These are phyloP conservation scores for Tetrahymena thermophila DNA, from an alignment of 73 alveolate genomes.

Conservation along the genomic window DNA sequence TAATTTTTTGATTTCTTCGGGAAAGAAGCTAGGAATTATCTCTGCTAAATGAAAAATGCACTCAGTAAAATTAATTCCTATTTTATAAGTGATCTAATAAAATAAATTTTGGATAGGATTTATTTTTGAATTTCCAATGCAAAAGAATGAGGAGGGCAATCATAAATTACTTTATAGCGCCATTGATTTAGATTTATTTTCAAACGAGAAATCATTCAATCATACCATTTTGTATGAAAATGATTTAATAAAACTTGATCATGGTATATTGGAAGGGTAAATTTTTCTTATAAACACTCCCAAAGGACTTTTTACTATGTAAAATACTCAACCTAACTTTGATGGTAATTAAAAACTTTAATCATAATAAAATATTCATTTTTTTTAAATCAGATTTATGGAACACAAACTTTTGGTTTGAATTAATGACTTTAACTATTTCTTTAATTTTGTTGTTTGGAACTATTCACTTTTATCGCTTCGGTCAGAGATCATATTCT, in stretches of 20 bases:
- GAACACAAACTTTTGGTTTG: not conserved
- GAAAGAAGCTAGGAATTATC: not conserved
- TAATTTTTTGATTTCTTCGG: not conserved
- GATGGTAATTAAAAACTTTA: not conserved
- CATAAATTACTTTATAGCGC: not conserved
- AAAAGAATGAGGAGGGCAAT: not conserved
- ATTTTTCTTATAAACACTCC: not conserved
- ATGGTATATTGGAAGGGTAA: not conserved
- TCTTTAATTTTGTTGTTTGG: not conserved
- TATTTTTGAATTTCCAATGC: not conserved
- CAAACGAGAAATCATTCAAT: not conserved
- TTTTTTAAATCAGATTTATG: not conserved
- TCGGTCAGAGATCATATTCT: not conserved
- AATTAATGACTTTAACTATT: not conserved
- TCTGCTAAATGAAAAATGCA: not conserved
- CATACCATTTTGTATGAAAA: not conserved
- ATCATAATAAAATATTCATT: not conserved
- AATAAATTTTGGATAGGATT: not conserved
- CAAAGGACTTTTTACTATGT: not conserved
- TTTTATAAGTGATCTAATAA: not conserved
- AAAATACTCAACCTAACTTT: not conserved
- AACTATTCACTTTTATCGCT: not conserved
- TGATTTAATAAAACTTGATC: not conserved
- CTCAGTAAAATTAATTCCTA: not conserved
- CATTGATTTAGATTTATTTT: not conserved